Evolutionary conservation across 495 filamentous ascomycete genomes (phyloP), one percentile per base, ranked within the genome.

Genomic region (Annulohypoxylon moriforme): DNA sequence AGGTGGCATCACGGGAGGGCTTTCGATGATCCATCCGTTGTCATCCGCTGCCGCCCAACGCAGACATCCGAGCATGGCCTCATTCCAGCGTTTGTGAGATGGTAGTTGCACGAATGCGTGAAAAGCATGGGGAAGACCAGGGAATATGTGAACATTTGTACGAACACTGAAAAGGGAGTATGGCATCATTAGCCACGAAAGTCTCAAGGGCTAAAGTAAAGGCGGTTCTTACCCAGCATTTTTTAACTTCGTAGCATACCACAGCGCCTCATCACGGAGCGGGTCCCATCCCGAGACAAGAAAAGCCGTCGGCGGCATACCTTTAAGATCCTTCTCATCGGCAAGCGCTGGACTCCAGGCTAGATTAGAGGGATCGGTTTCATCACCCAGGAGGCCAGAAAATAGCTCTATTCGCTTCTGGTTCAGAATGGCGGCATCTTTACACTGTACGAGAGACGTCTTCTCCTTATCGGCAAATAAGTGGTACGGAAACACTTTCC

Each of bases 271-370:
- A 66, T 85, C 83, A 7, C 85, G 75, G 25, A 86, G 73, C 4
- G 80, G 79, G 73, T 86, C 84, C 74, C 76, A 73, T 0, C 85
- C 86, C 0, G 81, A 76, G 59, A 86, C 73, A 9, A 84, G 77
- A 70, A 88, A 80, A 10, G 76, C 78, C 9, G 84, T 79, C 3
- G 78, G 79, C 22, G 84, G 84, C 60, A 84, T 69, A 4, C 79
- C 77, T 55, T 61, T 71, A 3, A 83, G 75, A 46, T 86, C 75
- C 25, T 83, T 79, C 4, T 75, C 76, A 7, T 73, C 78, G 13
- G 80, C 80, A 52, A 82, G 77, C 1, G 76, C 84, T 9, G 82
- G 82, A 49, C 78, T 85, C 72, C 81, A 76, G 5, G 73, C 71
- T 40, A 55, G 72, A 62, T 83, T 75, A 1, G 68, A 65, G 0